Percentiles rank a stretch among this genome's conserved stretches.
Evolutionary conservation across 2,329 filamentous ascomycete genomes (phyloP).

Genomic region (Talaromyces verruculosus): DNA sequence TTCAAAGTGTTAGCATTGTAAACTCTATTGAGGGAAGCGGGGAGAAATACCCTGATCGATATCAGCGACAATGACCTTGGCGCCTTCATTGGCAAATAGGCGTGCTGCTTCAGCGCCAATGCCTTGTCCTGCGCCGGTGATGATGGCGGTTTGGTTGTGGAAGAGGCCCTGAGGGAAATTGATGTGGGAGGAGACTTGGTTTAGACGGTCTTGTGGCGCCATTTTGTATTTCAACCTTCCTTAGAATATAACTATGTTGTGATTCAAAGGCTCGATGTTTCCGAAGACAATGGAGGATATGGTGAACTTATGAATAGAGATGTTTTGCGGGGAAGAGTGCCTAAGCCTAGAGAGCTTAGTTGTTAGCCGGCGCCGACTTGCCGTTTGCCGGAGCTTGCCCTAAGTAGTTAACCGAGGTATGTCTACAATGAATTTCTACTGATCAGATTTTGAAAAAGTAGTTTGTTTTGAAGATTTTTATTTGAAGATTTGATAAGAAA

Average conservation of each 20-base stretch:
- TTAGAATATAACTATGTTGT: not conserved
- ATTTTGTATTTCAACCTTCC: constrained; percentile 28
- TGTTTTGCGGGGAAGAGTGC: not conserved
- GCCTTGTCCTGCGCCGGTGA: constrained; percentile 82
- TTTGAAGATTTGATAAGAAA: not conserved
- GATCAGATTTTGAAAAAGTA: not conserved
- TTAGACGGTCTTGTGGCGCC: constrained; percentile 57
- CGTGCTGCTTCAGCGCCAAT: constrained; percentile 83
- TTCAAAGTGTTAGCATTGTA: not conserved
- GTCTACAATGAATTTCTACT: not conserved
- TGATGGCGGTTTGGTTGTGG: constrained; percentile 77
- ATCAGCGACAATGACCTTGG: constrained; percentile 79
- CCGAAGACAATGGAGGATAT: not conserved
- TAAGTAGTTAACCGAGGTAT: constrained; percentile 1
- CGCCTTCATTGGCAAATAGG: constrained; percentile 83
- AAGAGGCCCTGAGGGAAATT: constrained; percentile 80
- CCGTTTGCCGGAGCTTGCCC: constrained; percentile 3
- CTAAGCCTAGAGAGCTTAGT: not conserved
- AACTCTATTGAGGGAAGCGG: too few species aligned
- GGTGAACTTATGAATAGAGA: not conserved
- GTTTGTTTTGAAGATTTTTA: not conserved
- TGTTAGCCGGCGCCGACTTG: not conserved
- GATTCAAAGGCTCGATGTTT: not conserved
- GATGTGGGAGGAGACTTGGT: constrained; percentile 74
- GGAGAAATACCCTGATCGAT: constrained; percentile 66